A percentile compares a stretch with the other conserved stretches of the same genome.
phyloP scores from a whole-genome alignment of 2,329 filamentous ascomycete species.

The Nemania diffusa region DNA sequence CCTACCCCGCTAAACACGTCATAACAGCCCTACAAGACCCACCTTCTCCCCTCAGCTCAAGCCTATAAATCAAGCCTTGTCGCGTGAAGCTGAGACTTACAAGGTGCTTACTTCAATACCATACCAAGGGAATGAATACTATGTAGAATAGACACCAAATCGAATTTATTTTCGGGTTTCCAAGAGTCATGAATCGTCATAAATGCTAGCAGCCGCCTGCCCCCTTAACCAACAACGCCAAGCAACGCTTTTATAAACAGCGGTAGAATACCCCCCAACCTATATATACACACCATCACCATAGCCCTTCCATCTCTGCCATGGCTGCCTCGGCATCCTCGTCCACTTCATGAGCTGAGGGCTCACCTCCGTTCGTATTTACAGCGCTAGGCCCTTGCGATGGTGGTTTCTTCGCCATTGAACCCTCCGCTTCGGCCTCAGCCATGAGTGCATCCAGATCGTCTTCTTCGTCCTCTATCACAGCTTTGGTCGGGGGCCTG shows the following conservation, averaged over 20 bases:
- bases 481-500: not conserved
- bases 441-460: slow-evolving; percentile 40
- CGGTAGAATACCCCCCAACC: not conserved
- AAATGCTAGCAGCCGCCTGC: not conserved
- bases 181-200: not conserved
- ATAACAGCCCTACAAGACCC: slow-evolving; percentile 5
- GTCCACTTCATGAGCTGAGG: slow-evolving; percentile 7
- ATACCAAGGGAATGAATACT: too few species aligned
- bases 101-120: too few species aligned
- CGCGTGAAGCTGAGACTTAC: too few species aligned
- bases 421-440: slow-evolving; percentile 31
- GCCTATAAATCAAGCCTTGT: too few species aligned
- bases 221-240: not conserved
- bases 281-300: slow-evolving; percentile 49
- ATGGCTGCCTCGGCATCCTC: slow-evolving; percentile 39
- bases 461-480: slow-evolving; percentile 20
- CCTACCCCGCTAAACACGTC: slow-evolving; percentile 36
- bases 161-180: not conserved
- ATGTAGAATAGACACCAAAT: not conserved
- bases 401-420: not conserved
- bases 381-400: not conserved
- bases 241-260: slow-evolving; percentile 18
- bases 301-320: slow-evolving; percentile 62
- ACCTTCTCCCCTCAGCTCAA: not conserved
- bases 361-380: not conserved